Conservation (phyloP, 2,329 filamentous ascomycete genomes). For the Teratosphaeria destructans region DNA sequence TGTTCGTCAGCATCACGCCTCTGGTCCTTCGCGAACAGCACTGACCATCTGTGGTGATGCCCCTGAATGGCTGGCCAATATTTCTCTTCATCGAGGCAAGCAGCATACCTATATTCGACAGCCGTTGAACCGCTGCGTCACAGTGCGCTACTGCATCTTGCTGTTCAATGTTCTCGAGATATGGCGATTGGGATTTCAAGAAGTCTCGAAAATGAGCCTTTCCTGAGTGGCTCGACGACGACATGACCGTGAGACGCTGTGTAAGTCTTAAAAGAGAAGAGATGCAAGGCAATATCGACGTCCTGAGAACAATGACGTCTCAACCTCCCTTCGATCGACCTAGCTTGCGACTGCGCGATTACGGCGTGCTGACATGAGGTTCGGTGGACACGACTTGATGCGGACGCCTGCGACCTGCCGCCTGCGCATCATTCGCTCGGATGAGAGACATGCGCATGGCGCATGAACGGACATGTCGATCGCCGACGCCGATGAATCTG, state of each 20-base stretch:
- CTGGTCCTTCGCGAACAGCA: conserved; percentile 2
- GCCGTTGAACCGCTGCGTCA: conserved; percentile 12
- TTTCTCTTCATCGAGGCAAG: conserved; percentile 11
- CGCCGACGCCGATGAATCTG: neutral
- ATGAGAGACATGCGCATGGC: no score
- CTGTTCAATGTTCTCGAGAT: neutral
- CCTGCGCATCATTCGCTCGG: neutral
- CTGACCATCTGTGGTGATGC: conserved; percentile 58
- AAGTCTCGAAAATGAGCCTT: neutral
- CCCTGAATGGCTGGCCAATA: conserved; percentile 55
- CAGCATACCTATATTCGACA: conserved; percentile 11
- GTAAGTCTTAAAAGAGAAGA: neutral
- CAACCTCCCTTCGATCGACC: neutral
- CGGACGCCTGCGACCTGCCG: neutral
- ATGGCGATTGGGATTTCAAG: neutral
- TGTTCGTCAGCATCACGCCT: neutral
- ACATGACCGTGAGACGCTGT: neutral
- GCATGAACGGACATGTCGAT: neutral
- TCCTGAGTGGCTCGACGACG: neutral
- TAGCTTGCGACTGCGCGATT: neutral
- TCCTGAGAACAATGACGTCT: neutral
- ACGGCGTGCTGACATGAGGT: neutral
- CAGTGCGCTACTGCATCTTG: neutral
- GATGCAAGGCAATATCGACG: neutral
- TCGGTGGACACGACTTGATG: neutral